phyloP scores from a whole-genome alignment of 2,329 filamentous ascomycete genomes.

The Didymella pinodella region DNA sequence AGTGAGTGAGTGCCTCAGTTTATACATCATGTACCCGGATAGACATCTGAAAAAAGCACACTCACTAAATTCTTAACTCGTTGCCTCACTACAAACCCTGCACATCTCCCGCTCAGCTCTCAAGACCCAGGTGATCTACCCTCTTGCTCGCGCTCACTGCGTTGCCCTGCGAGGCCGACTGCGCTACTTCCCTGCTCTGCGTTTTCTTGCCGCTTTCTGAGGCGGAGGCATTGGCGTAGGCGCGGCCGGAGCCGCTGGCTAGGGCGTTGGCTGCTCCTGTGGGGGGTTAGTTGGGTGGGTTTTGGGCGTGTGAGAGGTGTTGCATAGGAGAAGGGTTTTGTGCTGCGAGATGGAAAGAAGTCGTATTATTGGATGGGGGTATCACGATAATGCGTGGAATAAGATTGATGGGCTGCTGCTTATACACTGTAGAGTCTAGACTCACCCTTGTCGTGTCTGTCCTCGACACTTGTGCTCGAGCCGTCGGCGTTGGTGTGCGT shows the following conservation, averaged over 20 bases:
- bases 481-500: constrained; percentile 43
- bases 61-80: no score
- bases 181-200: constrained; percentile 3
- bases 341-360: no score
- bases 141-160: constrained; percentile 13
- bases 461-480: constrained; percentile 30
- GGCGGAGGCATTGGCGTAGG: constrained; percentile 33
- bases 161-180: constrained; percentile 23
- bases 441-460: constrained; percentile 38
- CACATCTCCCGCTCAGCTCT: not conserved
- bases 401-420: no score
- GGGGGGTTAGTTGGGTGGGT: not conserved
- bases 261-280: constrained; percentile 32
- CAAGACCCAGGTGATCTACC: constrained; percentile 42
- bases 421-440: no score
- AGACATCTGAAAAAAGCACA: no score
- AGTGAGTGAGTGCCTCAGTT: no score
- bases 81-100: no score
- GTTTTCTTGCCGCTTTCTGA: constrained; percentile 26
- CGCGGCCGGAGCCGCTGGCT: constrained; percentile 32
- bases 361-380: no score
- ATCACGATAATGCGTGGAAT: no score
- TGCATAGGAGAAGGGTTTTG: no score
- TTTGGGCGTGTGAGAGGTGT: no score
- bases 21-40: no score